These are phyloP conservation scores for Xylaria multiplex DNA, from an alignment of 2,329 filamentous ascomycete species.

Conservation along the genomic window DNA sequence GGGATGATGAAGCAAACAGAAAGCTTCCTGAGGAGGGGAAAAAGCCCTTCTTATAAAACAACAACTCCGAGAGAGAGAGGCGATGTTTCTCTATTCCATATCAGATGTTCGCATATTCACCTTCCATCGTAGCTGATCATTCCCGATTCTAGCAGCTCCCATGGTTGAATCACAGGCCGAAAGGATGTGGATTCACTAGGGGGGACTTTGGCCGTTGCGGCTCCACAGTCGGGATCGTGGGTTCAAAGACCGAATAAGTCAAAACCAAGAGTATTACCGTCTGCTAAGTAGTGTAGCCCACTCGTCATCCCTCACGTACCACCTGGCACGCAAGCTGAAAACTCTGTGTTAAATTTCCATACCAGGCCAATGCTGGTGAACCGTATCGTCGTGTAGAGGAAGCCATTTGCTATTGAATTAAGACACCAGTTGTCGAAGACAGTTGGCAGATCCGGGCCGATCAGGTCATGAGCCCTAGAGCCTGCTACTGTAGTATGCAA, in stretches of 20 bases:
- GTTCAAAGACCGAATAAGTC: conserved; percentile 17
- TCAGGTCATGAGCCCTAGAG: conserved; percentile 23
- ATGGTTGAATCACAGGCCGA: conserved; percentile 27
- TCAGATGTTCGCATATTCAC: conserved; percentile 23
- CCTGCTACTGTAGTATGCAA: conserved; percentile 6
- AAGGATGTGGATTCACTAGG: conserved; percentile 29
- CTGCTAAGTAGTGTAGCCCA: neutral
- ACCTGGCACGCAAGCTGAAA: neutral
- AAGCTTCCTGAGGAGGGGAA: conserved; percentile 12
- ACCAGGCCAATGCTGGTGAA: neutral
- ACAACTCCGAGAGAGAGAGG: conserved; percentile 4
- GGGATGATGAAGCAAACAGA: conserved; percentile 33
- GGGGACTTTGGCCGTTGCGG: conserved; percentile 8
- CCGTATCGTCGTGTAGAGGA: conserved; percentile 4
- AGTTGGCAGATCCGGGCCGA: conserved; percentile 22
- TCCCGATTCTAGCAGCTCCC: conserved; percentile 26
- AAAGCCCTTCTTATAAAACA: conserved; percentile 33
- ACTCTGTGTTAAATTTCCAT: conserved; percentile 7
- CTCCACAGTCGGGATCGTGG: conserved; percentile 16
- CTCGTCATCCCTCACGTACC: neutral
- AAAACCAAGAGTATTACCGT: conserved; percentile 3
- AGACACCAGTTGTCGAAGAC: neutral
- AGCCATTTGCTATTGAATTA: conserved; percentile 5
- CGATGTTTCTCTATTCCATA: conserved; percentile 24
- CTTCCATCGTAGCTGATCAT: conserved; percentile 30